phyloP scores from a whole-genome alignment of 2,329 filamentous ascomycete species.

The Monilinia vaccinii-corymbosi region DNA sequence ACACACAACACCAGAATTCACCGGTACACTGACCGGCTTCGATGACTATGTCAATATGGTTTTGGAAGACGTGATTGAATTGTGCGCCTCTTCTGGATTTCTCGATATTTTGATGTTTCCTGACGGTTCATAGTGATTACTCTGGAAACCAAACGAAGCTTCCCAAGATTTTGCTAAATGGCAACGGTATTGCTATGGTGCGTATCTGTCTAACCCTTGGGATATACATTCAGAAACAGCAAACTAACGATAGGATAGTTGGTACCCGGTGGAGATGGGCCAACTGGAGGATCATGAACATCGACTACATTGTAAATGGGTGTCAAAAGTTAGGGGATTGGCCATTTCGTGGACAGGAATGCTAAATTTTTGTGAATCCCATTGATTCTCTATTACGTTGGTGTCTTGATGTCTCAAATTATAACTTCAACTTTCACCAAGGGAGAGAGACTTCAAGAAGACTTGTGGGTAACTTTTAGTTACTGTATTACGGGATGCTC shows the following conservation, averaged over 20 bases:
- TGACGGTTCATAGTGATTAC: constrained; percentile 67
- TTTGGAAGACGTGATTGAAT: constrained; percentile 92
- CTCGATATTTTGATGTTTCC: neutral
- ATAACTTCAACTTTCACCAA: neutral
- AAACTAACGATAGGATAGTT: constrained; percentile 39
- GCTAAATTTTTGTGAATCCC: neutral
- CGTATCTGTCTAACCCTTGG: neutral
- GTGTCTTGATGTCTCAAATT: neutral
- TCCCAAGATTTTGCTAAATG: constrained; percentile 89
- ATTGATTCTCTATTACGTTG: neutral
- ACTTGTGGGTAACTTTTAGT: neutral
- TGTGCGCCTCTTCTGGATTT: constrained; percentile 45
- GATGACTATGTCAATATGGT: constrained; percentile 99
- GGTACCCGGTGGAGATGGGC: constrained; percentile 71
- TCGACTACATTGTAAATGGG: neutral
- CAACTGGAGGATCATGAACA: constrained; percentile 29
- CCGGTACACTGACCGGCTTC: constrained; percentile 86
- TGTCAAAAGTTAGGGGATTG: neutral
- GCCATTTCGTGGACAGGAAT: neutral
- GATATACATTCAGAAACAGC: neutral
- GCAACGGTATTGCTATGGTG: constrained; percentile 99
- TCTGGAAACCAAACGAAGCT: constrained; percentile 80
- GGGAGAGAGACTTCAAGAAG: too few species aligned
- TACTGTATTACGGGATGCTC: neutral
- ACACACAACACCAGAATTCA: constrained; percentile 61